Percentiles rank a stretch among this genome's conserved stretches.
Conservation (phyloP, 2,329 filamentous ascomycete species). For the Penicillium polonicum region DNA sequence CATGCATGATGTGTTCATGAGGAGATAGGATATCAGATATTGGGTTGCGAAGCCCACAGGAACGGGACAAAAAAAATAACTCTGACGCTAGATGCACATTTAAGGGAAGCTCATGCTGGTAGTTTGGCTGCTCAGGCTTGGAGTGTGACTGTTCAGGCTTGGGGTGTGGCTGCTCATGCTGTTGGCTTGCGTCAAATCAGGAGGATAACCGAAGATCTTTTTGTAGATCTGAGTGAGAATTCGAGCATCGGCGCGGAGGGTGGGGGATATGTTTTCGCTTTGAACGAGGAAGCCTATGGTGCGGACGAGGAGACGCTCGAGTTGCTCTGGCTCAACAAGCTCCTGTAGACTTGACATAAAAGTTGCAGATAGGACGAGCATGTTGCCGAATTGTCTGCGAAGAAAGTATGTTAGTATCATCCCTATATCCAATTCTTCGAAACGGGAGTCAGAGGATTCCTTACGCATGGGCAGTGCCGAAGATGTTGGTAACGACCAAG, state of each 20-base stretch:
- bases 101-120: conserved; percentile 2
- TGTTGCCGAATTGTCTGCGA: conserved; percentile 88
- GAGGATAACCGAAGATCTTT: conserved; percentile 42
- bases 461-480: conserved; percentile 12
- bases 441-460: background rate
- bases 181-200: background rate
- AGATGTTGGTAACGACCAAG: conserved; percentile 9
- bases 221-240: conserved; percentile 62
- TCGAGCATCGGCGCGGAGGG: conserved; percentile 68
- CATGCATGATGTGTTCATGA: conserved; percentile 6
- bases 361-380: conserved; percentile 82
- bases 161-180: background rate
- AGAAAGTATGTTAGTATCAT: conserved; percentile 23
- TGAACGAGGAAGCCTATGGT: conserved; percentile 76
- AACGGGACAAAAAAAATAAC: background rate
- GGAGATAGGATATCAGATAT: background rate
- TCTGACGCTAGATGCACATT: conserved; percentile 9
- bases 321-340: conserved; percentile 56
- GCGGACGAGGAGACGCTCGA: conserved; percentile 63
- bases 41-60: background rate
- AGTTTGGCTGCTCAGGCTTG: conserved; percentile 1
- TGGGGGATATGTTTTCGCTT: conserved; percentile 70
- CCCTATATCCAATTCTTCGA: too few relatives aligned
- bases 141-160: background rate
- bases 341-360: conserved; percentile 65